Evolutionary conservation across 2,329 filamentous ascomycete genomes (phyloP).

Genomic region (Calonectria pseudoturangicola): DNA sequence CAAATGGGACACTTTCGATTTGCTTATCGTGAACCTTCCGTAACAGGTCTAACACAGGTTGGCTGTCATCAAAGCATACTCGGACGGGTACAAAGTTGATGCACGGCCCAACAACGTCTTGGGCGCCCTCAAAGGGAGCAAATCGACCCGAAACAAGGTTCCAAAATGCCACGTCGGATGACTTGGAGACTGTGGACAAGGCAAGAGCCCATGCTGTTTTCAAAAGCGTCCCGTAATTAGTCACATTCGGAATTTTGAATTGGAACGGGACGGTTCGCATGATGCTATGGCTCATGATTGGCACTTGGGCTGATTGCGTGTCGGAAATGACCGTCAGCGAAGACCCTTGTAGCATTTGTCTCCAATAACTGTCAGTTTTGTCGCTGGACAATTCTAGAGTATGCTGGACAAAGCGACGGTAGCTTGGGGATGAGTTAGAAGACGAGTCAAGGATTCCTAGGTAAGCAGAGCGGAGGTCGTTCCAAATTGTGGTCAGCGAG

Average conservation of each 20-base stretch:
- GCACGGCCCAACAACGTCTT: not conserved
- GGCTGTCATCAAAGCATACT: not conserved
- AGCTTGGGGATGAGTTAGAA: not conserved
- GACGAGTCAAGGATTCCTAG: not conserved
- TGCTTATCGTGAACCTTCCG: not conserved
- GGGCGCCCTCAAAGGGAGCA: not conserved
- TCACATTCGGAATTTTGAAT: not conserved
- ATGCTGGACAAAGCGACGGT: not conserved
- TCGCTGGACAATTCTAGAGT: not conserved
- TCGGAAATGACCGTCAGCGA: not conserved
- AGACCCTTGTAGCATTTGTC: not conserved
- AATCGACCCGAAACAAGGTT: conserved; percentile 7
- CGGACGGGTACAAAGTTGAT: not conserved
- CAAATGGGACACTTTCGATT: not conserved
- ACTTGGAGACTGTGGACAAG: not conserved
- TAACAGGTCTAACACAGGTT: not conserved
- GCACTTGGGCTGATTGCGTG: not conserved
- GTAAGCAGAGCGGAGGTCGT: not conserved
- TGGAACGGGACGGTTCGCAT: not conserved
- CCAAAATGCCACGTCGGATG: not conserved
- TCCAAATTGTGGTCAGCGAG: not conserved
- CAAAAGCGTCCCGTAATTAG: not conserved
- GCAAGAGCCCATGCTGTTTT: not conserved
- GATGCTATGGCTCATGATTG: not conserved
- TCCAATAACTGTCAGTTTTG: not conserved